These are phyloP conservation scores for Pythium utonaiense DNA, from an alignment of 352 stramenopile species.

Conservation along the genomic window DNA sequence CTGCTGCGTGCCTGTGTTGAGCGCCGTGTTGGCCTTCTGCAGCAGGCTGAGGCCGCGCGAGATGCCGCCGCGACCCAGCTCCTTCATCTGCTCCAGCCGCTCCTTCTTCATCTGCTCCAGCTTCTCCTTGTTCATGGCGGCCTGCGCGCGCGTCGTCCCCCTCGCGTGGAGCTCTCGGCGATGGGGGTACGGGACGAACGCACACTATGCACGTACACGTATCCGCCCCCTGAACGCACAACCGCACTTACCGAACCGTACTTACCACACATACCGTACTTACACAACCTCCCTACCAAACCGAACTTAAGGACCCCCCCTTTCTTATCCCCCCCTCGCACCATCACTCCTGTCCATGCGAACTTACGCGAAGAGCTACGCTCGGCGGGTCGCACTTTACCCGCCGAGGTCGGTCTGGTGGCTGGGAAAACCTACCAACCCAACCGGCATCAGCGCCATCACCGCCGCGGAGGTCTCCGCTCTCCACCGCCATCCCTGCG, in stretches of 20 bases:
- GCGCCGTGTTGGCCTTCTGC: conserved; percentile 33
- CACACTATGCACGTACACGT: too few relatives aligned
- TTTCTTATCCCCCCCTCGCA: too few relatives aligned
- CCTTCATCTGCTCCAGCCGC: conserved; percentile 87
- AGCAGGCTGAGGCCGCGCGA: conserved; percentile 81
- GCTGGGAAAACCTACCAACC: conserved; percentile 2
- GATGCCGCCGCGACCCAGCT: conserved; percentile 68
- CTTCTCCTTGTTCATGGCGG: conserved; percentile 31
- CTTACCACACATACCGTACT: background rate
- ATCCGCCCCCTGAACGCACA: background rate
- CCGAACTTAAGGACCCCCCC: conserved; percentile 8
- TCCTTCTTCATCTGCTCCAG: conserved; percentile 81
- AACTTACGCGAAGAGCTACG: conserved; percentile 1
- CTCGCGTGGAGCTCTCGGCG: background rate
- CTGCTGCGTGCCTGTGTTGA: conserved; percentile 17
- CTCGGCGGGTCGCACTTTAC: background rate
- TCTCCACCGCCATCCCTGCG: too few relatives aligned
- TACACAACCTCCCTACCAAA: too few relatives aligned
- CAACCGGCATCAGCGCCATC: too few relatives aligned
- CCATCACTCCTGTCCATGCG: too few relatives aligned
- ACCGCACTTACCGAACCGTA: background rate
- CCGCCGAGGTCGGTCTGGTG: conserved; percentile 4
- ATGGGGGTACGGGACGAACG: background rate
- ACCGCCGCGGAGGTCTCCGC: too few relatives aligned
- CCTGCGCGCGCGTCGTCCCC: background rate